Evolutionary conservation across 306 rosid species (phyloP), one percentile per base, ranked within the genome.

Genomic region (Alnus rubra): DNA sequence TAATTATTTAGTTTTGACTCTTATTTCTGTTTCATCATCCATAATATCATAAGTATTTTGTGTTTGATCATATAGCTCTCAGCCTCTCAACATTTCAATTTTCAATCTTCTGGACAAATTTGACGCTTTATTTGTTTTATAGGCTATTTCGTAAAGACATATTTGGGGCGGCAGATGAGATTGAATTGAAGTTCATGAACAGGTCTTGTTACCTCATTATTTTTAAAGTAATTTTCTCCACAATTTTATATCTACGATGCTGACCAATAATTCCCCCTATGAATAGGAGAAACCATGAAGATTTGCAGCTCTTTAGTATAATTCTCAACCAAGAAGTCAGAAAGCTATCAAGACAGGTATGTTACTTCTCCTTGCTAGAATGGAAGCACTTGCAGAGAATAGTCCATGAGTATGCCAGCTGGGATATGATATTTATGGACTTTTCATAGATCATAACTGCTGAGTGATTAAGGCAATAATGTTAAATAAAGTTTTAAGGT

Each of bases 131-230:
- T 35, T 65, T 75, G 53, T 75, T 85, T 80, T 50, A 75, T 86
- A 96, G 99, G 90, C 73, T 96, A 80, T 96, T 96, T 78, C 98
- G 97, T 49, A 96, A 91, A 84, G 90, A 82, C 67, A 91, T 96
- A 85, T 96, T 93, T 84, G 99, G 98, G 78, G 92, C 78, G 0
- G 99, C 99, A 60, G 99, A 96, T 52, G 98, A 90, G 90, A 81
- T 93, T 82, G 99, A 96, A 81, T 78, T 96, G 90, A 96, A 89
- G 87, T 96, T 96, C 84, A 82, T 96, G 98, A 82, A 96, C 93
- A 96, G 97, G 99, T 96, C 85, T 73, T 84, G 71, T 64, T 67
- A 63, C 64, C 30, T 56, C 51, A 16, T 9, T 49, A 71, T 71
- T 71, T 67, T 83, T 75, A 52, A 60, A 73, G 37, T 54, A 56